Conservation (phyloP, 768 basidiomycete species). For the Podaxis sp. region DNA sequence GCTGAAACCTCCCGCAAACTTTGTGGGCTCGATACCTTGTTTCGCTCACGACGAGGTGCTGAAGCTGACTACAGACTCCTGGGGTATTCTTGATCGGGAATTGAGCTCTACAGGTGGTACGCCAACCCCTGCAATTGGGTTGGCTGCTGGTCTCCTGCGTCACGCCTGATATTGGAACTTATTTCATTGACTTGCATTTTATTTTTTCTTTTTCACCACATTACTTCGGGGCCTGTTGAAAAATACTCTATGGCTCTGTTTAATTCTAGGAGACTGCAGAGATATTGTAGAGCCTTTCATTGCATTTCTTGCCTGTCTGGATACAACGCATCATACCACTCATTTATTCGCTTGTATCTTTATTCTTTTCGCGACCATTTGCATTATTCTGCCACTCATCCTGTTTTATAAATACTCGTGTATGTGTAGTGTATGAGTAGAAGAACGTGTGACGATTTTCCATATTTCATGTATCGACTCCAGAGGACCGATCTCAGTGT, state of each 20-base stretch:
- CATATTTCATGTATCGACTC: neutral
- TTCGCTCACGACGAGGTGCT: constrained; percentile 32
- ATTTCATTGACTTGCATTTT: neutral
- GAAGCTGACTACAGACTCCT: constrained; percentile 34
- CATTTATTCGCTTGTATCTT: constrained; percentile 8
- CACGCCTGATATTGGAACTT: neutral
- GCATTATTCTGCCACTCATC: neutral
- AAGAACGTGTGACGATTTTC: neutral
- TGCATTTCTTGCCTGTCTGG: neutral
- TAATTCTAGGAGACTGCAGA: neutral
- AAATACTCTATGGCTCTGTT: neutral
- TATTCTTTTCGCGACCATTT: neutral
- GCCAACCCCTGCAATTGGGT: constrained; percentile 36
- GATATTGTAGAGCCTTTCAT: neutral
- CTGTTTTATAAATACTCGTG: neutral
- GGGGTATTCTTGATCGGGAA: constrained; percentile 33
- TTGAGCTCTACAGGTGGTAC: constrained; percentile 30
- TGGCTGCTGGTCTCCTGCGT: constrained; percentile 19
- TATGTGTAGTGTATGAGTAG: neutral
- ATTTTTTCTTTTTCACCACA: neutral
- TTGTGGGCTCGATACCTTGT: constrained; percentile 27
- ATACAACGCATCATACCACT: neutral
- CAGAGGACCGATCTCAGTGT: neutral
- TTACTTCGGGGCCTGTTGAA: neutral
- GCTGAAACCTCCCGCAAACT: constrained; percentile 25